Percentiles rank a stretch among this genome's conserved stretches.
Evolutionary conservation across 2,329 filamentous ascomycete species (phyloP).

Genomic region (Sclerotinia minor): DNA sequence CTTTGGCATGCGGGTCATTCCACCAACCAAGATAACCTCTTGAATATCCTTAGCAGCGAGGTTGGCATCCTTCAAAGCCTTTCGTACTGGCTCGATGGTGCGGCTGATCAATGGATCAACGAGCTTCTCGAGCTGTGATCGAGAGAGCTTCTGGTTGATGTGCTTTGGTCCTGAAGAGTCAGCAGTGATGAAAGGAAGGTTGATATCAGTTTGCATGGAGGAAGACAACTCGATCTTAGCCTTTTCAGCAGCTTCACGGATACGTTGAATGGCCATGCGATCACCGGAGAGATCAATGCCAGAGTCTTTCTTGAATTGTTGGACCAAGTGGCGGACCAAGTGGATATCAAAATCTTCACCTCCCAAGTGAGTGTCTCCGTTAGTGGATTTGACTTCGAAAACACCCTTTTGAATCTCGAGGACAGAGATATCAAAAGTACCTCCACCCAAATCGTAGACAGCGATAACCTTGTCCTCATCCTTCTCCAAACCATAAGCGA

Average conservation of each 20-base stretch:
- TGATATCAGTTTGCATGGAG: constrained; percentile 93
- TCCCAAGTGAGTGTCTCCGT: constrained; percentile 97
- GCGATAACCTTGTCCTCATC: constrained; percentile 85
- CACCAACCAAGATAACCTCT: constrained; percentile 96
- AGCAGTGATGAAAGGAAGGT: constrained; percentile 97
- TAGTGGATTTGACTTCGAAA: constrained; percentile 99
- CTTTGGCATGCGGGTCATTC: constrained; percentile 99
- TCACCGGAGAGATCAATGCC: constrained; percentile 86
- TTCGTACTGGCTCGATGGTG: constrained; percentile 90
- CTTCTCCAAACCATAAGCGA: constrained; percentile 96
- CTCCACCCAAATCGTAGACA: constrained; percentile 97
- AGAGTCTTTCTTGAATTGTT: constrained; percentile 95
- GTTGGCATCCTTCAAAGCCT: constrained; percentile 94
- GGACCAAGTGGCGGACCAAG: constrained; percentile 88
- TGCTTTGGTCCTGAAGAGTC: constrained; percentile 95
- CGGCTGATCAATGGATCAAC: constrained; percentile 84
- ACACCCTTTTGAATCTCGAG: constrained; percentile 97
- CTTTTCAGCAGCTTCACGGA: constrained; percentile 98
- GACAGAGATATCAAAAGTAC: constrained; percentile 98
- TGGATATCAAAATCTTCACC: constrained; percentile 97
- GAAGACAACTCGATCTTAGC: constrained; percentile 99
- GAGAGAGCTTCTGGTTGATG: constrained; percentile 93
- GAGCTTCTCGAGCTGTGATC: constrained; percentile 88
- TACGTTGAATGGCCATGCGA: constrained; percentile 98
- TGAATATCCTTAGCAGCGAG: constrained; percentile 92